phyloP scores from a whole-genome alignment of 2,329 filamentous ascomycete species.

The Clathrospora elynae region DNA sequence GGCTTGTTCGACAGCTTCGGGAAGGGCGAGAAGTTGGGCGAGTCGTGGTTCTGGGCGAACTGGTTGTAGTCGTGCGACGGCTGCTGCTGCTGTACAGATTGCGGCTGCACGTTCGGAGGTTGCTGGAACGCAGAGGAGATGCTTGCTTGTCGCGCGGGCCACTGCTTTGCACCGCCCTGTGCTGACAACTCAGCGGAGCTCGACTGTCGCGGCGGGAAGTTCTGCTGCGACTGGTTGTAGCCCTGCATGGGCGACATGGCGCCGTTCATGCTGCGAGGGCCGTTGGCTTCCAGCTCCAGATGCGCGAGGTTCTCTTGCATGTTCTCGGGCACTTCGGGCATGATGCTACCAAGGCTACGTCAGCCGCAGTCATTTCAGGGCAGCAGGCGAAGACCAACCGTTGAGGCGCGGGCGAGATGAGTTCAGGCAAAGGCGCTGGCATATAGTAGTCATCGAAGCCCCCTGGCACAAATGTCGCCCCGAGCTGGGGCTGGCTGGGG shows the following conservation, averaged over 20 bases:
- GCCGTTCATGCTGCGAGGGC: slow-evolving; percentile 37
- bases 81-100: slow-evolving; percentile 32
- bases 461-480: slow-evolving; percentile 71
- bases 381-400: slow-evolving; percentile 57
- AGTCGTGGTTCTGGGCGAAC: slow-evolving; percentile 53
- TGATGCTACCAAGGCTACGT: slow-evolving; percentile 66
- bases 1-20: slow-evolving; percentile 78
- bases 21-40: slow-evolving; percentile 88
- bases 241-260: slow-evolving; percentile 40
- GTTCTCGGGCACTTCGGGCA: slow-evolving; percentile 93
- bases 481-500: slow-evolving; percentile 43
- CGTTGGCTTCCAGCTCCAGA: slow-evolving; percentile 80
- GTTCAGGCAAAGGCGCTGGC: slow-evolving; percentile 60
- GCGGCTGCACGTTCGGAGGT: slow-evolving; percentile 43
- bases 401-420: slow-evolving; percentile 72
- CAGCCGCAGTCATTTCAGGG: slow-evolving; percentile 39
- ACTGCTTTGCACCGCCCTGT: slow-evolving; percentile 34
- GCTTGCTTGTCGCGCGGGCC: slow-evolving; percentile 42
- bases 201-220: slow-evolving; percentile 40
- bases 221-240: slow-evolving; percentile 33
- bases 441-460: slow-evolving; percentile 71
- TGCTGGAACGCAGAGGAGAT: slow-evolving; percentile 47
- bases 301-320: slow-evolving; percentile 94
- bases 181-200: slow-evolving; percentile 36
- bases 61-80: slow-evolving; percentile 48